Conservation (phyloP, 129 eudicot genomes). For the sunflower (Helianthus annuus) region DNA sequence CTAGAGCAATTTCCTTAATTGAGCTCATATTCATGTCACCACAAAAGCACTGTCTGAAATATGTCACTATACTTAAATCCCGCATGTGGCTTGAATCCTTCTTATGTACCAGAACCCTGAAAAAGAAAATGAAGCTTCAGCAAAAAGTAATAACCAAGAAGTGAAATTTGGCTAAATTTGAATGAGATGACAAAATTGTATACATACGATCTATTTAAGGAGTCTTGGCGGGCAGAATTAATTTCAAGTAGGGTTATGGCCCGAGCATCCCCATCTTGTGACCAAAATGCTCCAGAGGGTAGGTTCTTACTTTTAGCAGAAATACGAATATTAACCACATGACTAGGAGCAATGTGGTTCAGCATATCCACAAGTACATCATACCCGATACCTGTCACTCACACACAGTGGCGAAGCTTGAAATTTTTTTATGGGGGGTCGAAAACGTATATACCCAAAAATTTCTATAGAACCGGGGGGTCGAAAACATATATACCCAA, state of each 20-base stretch:
- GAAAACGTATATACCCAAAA: too few relatives aligned
- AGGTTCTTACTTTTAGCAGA: slow-evolving; percentile 75
- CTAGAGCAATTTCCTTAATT: slow-evolving; percentile 68
- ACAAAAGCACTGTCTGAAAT: slow-evolving; percentile 80
- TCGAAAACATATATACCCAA: too few relatives aligned
- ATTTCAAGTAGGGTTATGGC: slow-evolving; percentile 58
- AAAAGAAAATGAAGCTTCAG: slow-evolving; percentile 23
- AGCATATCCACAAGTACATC: slow-evolving; percentile 76
- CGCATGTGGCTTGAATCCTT: slow-evolving; percentile 72
- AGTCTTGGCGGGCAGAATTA: slow-evolving; percentile 71
- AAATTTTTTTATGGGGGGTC: too few relatives aligned
- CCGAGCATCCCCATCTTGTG: slow-evolving; percentile 45
- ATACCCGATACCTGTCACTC: slow-evolving; percentile 92
- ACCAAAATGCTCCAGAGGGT: slow-evolving; percentile 88
- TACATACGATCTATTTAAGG: slow-evolving; percentile 79
- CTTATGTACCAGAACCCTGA: slow-evolving; percentile 70
- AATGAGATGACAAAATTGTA: neutral
- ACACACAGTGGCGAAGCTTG: too few relatives aligned
- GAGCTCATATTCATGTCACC: slow-evolving; percentile 57
- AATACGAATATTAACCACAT: slow-evolving; percentile 77
- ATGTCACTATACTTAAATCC: slow-evolving; percentile 72
- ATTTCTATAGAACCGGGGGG: too few relatives aligned
- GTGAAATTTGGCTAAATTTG: neutral
- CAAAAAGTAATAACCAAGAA: neutral
- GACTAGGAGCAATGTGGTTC: slow-evolving; percentile 65